A percentile compares a stretch with the other conserved stretches of the same genome.
Evolutionary conservation across 2,329 filamentous ascomycete species (phyloP).

Genomic region (Leptosphaerulina australis): DNA sequence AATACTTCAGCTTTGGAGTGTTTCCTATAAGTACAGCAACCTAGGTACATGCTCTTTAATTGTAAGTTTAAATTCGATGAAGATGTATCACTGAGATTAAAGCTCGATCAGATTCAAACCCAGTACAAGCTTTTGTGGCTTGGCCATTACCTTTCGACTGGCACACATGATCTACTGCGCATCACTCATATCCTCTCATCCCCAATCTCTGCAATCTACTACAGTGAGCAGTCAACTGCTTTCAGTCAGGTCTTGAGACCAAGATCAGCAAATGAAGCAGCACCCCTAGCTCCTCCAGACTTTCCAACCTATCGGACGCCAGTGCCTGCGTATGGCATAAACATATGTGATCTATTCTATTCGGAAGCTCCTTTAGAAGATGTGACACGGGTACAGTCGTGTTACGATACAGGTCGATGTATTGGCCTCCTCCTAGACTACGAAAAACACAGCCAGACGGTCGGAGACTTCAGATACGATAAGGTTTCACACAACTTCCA

Average conservation of each 20-base stretch:
- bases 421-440: neutral
- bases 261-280: too few relatives aligned
- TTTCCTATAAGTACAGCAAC: neutral
- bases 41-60: neutral
- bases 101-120: neutral
- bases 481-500: neutral
- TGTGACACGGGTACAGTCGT: neutral
- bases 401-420: neutral
- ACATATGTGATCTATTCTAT: neutral
- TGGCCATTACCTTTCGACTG: neutral
- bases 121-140: neutral
- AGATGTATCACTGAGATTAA: too few relatives aligned
- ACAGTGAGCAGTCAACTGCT: too few relatives aligned
- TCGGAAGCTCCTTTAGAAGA: neutral
- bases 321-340: neutral
- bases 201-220: neutral
- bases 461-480: neutral
- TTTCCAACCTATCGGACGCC: neutral
- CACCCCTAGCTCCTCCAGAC: neutral
- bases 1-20: too few relatives aligned
- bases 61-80: neutral
- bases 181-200: too few relatives aligned
- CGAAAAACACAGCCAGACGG: neutral
- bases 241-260: too few relatives aligned
- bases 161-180: too few relatives aligned